Evolutionary conservation across 495 filamentous ascomycete genomes (phyloP).

Genomic region (Podospora conica): DNA sequence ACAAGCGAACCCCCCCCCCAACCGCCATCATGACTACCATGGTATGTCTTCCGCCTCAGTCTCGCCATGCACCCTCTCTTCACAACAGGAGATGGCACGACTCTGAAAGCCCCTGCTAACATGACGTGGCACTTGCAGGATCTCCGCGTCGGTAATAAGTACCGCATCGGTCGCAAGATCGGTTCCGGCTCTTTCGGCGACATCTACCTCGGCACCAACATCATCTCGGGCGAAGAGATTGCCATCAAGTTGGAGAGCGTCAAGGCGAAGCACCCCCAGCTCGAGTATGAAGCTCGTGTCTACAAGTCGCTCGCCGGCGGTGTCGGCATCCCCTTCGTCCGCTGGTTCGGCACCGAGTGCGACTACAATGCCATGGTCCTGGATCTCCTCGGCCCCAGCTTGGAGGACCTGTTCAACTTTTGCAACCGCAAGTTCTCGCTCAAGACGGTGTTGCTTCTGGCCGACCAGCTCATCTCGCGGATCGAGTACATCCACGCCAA

Average conservation of each 20-base stretch:
- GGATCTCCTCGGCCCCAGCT: conserved; percentile 90
- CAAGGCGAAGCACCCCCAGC: conserved; percentile 99
- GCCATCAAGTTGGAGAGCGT: conserved; percentile 99
- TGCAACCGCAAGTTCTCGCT: conserved; percentile 99
- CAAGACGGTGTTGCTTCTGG: conserved; percentile 97
- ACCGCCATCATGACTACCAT: conserved; percentile 44
- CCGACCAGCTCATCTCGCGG: conserved; percentile 97
- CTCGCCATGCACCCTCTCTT: background rate
- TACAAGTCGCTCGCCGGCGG: conserved; percentile 99
- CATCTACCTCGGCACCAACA: conserved; percentile 99
- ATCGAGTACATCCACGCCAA: conserved; percentile 99
- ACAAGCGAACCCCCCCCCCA: background rate
- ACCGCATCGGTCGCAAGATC: conserved; percentile 99
- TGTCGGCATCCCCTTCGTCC: conserved; percentile 97
- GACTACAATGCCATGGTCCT: conserved; percentile 99
- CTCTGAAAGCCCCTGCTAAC: background rate
- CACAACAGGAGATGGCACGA: background rate
- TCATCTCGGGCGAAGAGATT: conserved; percentile 99
- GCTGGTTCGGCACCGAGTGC: conserved; percentile 99
- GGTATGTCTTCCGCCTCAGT: conserved; percentile 30
- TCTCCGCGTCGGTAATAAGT: conserved; percentile 99
- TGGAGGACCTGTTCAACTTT: conserved; percentile 99
- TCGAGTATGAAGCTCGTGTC: conserved; percentile 98
- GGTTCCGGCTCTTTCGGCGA: conserved; percentile 98
- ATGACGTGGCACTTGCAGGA: conserved; percentile 62